Base-by-base conservation (phyloP, 306 rosid genomes). In the Erythrophleum fordii region DNA sequence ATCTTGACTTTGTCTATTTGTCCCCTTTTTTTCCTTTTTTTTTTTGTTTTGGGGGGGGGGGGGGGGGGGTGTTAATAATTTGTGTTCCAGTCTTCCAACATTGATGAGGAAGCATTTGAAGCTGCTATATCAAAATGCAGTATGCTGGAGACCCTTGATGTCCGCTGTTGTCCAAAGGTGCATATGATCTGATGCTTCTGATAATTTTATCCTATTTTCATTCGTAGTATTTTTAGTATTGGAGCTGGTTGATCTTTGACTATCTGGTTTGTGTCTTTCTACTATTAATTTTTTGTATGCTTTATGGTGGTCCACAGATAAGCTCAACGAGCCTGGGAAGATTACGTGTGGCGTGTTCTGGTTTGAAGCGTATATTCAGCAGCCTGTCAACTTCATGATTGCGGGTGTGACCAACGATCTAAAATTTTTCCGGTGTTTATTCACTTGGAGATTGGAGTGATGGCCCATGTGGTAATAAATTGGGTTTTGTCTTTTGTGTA, bases 311-410 rank as follows among this genome's bases (percentile, higher is more conserved):
- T 75, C 49, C 45, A 67, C 88, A 93, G 98, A 84, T 91, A 77
- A 77, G 88, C 17, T 77, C 89, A 12, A 75, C 69, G 67, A 86
- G 90, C 89, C 86, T 91, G 91, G 92, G 85, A 59, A 84, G 74
- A 81, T 80, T 93, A 44, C 97, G 98, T 13, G 80, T 29, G 2
- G 88, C 85, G 5, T 93, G 95, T 84, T 64, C 91, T 14, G 87
- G 95, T 87, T 88, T 93, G 93, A 93, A 91, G 92, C 93, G 98
- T 17, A 93, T 91, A 81, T 91, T 77, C 86, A 92, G 95, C 90
- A 90, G 93, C 86, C 79, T 82, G 88, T 87, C 85, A 39, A 87
- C 81, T 53, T 66, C 72, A 23, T 79, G 80, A 69, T 76, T 61
- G 23, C 26, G 26, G 1, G 26, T 35, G 44, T 12, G 44, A 56